Evolutionary conservation across 192 early-diverging fungal genomes (phyloP).

Genomic region (Funneliformis mosseae): DNA sequence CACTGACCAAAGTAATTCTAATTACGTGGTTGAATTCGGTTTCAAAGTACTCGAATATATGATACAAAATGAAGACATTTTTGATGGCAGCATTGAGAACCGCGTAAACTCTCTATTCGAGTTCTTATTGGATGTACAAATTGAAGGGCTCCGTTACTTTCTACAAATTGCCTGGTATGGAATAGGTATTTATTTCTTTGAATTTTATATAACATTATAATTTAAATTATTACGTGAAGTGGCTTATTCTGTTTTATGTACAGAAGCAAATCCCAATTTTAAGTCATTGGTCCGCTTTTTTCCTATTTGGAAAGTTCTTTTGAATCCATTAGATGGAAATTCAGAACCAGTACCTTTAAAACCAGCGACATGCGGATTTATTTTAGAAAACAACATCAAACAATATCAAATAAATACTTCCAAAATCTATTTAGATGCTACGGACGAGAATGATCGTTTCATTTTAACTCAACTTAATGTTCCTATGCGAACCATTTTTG

Average conservation of each 20-base stretch:
- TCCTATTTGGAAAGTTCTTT: background rate
- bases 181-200: background rate
- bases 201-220: background rate
- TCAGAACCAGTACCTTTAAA: background rate
- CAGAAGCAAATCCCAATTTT: background rate
- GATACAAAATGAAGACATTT: background rate
- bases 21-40: background rate
- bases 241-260: background rate
- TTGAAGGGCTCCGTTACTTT: background rate
- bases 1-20: background rate
- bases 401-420: background rate
- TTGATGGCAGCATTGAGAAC: background rate
- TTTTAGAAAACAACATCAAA: background rate
- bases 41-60: conserved; percentile 5
- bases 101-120: background rate
- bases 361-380: background rate
- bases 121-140: background rate
- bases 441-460: no score
- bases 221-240: background rate
- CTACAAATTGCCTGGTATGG: background rate
- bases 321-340: background rate
- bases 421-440: background rate
- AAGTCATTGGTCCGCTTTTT: background rate
- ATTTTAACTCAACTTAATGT: background rate
- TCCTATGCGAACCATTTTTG: background rate